A percentile compares a stretch with the other conserved stretches of the same genome.
phyloP scores from a whole-genome alignment of 345 rosid species.

The Pseudoturritis turrita region DNA sequence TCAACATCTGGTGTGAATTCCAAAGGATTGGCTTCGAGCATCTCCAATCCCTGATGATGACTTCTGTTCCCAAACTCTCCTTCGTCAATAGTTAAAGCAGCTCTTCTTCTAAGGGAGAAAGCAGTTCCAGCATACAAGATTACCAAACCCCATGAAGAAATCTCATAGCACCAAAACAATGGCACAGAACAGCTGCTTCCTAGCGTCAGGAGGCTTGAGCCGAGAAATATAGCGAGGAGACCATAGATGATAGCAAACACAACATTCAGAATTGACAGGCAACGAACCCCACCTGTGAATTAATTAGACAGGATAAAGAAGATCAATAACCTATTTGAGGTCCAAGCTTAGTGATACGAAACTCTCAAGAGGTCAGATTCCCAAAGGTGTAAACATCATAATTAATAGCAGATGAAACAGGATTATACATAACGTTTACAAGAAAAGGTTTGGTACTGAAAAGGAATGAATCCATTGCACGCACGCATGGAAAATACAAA shows the following conservation, averaged over 20 bases:
- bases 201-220: conserved; percentile 85
- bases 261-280: conserved; percentile 66
- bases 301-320: conserved; percentile 5
- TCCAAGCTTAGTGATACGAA: conserved; percentile 4
- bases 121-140: conserved; percentile 70
- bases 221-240: conserved; percentile 79
- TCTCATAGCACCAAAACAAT: conserved; percentile 95
- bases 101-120: conserved; percentile 66
- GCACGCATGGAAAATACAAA: not conserved
- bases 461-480: not conserved
- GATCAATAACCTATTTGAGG: conserved; percentile 8
- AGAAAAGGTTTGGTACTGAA: not conserved
- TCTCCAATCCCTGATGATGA: conserved; percentile 66
- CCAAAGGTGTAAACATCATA: not conserved
- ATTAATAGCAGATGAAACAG: not conserved
- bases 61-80: conserved; percentile 54
- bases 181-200: conserved; percentile 89
- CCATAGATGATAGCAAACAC: conserved; percentile 72
- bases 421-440: not conserved
- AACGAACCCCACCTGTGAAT: conserved; percentile 79
- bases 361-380: not conserved
- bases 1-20: conserved; percentile 76
- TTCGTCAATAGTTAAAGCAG: conserved; percentile 63
- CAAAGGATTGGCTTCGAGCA: conserved; percentile 72
- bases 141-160: conserved; percentile 79